Conservation (phyloP, 345 rosid genomes). For the Lepidium aucheri region DNA sequence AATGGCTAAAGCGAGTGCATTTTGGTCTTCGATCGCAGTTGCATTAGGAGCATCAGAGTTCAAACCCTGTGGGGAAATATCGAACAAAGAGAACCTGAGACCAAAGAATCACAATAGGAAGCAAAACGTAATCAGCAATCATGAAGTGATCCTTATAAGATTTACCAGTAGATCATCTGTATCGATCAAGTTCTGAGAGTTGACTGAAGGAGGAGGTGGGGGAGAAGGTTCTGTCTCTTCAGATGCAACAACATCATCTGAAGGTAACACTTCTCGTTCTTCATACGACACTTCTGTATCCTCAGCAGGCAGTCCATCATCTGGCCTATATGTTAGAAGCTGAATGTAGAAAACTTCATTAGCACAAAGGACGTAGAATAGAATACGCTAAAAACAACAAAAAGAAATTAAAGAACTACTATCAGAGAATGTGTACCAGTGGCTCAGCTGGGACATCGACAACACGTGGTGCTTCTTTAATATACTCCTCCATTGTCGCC, state of each 20-base stretch:
- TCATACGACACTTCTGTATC: constrained; percentile 39
- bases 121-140: neutral
- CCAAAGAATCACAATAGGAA: neutral
- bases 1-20: constrained; percentile 92
- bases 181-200: constrained; percentile 48
- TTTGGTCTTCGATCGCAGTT: constrained; percentile 59
- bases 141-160: neutral
- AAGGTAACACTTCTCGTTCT: constrained; percentile 50
- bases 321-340: constrained; percentile 84
- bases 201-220: constrained; percentile 37
- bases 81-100: neutral
- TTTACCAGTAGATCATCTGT: constrained; percentile 82
- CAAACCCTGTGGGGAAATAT: constrained; percentile 53
- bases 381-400: neutral
- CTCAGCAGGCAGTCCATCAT: constrained; percentile 53
- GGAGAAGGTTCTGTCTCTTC: constrained; percentile 40
- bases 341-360: constrained; percentile 23
- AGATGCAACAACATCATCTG: constrained; percentile 36
- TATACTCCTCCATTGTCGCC: constrained; percentile 94
- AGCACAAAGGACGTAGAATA: neutral
- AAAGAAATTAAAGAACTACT: neutral
- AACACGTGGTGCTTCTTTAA: constrained; percentile 87
- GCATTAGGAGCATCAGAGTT: constrained; percentile 43
- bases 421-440: constrained; percentile 42
- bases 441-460: constrained; percentile 60